These are phyloP conservation scores for Yarrowia sp. DNA, from an alignment of 805 yeast genomes.

Conservation along the genomic window DNA sequence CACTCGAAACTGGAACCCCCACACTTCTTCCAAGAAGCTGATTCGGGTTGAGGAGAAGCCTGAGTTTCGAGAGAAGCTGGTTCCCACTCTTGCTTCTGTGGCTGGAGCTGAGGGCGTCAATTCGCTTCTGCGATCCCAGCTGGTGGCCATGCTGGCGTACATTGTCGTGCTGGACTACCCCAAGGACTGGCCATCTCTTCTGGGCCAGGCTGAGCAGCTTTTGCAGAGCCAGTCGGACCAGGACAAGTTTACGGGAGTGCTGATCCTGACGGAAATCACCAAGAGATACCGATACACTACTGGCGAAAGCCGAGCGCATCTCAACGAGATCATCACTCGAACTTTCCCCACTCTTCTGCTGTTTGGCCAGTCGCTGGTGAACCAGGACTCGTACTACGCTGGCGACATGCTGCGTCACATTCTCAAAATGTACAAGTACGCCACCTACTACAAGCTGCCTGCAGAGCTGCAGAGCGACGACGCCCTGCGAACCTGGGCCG, in stretches of 20 bases:
- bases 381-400: conserved; percentile 43
- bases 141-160: conserved; percentile 47
- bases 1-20: conserved; percentile 55
- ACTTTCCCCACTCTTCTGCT: conserved; percentile 64
- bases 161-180: conserved; percentile 54
- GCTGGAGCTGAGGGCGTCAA: conserved; percentile 3
- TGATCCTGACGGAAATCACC: conserved; percentile 50
- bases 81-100: conserved; percentile 49
- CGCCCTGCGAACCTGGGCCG: conserved; percentile 62
- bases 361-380: conserved; percentile 57
- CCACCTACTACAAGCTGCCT: conserved; percentile 64
- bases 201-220: conserved; percentile 46
- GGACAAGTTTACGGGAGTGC: conserved; percentile 61
- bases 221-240: conserved; percentile 44
- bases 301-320: conserved; percentile 50
- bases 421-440: conserved; percentile 73
- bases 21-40: conserved; percentile 29
- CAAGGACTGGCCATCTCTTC: conserved; percentile 52
- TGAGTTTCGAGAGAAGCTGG: conserved; percentile 61
- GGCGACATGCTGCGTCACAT: conserved; percentile 76
- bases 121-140: conserved; percentile 43
- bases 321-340: conserved; percentile 53
- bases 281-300: conserved; percentile 68
- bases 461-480: conserved; percentile 54
- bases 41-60: conserved; percentile 74